These are phyloP conservation scores for Thinopyrum obtusiflorum DNA, from an alignment of 202 grass and related monocot genomes.

Conservation along the genomic window DNA sequence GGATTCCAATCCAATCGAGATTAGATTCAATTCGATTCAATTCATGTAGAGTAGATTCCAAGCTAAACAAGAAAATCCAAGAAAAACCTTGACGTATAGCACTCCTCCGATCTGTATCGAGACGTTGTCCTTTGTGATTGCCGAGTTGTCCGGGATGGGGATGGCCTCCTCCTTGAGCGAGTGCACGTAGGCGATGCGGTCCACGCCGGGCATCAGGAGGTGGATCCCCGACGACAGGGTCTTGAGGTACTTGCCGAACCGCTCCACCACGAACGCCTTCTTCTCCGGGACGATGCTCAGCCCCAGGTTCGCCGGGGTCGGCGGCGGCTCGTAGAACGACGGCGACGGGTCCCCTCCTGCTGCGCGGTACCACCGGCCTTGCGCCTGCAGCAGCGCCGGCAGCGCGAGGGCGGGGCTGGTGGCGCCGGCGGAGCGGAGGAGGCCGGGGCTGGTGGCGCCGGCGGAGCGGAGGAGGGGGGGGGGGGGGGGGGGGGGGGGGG, in stretches of 20 bases:
- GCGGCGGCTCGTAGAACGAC: conserved; percentile 27
- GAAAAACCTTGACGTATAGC: conserved; percentile 73
- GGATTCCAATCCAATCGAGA: too few species aligned
- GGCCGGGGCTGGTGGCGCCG: too few species aligned
- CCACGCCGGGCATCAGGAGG: conserved; percentile 65
- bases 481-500: too few species aligned
- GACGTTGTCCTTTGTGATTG: conserved; percentile 96
- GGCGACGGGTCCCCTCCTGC: neutral
- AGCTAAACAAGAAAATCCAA: neutral
- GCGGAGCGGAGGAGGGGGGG: too few species aligned
- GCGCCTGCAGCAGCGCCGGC: neutral
- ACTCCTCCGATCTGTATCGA: conserved; percentile 85
- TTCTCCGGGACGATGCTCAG: conserved; percentile 88
- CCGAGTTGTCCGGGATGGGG: conserved; percentile 83
- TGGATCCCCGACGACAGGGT: conserved; percentile 86
- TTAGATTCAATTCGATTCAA: too few species aligned
- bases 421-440: too few species aligned
- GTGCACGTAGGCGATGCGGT: conserved; percentile 88
- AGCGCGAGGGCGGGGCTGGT: too few species aligned
- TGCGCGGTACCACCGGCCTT: neutral
- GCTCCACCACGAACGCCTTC: conserved; percentile 77
- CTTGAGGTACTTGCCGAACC: conserved; percentile 80
- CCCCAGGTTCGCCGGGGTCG: conserved; percentile 72
- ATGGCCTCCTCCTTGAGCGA: conserved; percentile 98
- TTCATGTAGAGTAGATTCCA: too few species aligned